Conservation (phyloP, 345 rosid genomes). For the Excoecaria agallocha region DNA sequence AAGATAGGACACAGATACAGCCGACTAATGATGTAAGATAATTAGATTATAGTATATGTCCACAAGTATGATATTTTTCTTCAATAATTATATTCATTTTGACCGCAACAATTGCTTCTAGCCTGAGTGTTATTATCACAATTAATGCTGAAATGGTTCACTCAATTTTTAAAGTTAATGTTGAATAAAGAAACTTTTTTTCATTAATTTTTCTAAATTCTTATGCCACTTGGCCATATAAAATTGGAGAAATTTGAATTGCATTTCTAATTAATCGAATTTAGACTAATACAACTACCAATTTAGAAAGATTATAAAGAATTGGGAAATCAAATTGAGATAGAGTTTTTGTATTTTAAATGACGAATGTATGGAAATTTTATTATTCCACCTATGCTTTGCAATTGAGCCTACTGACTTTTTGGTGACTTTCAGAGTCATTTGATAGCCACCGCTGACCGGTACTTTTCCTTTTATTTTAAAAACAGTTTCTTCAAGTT, state of each 20-base stretch:
- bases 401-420: conserved; percentile 10
- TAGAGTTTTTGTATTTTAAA: background rate
- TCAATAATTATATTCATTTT: background rate
- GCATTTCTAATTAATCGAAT: background rate
- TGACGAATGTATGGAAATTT: no score
- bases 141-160: background rate
- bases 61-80: background rate
- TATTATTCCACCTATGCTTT: no score
- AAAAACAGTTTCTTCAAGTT: no score
- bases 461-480: conserved; percentile 13
- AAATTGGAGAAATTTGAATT: background rate
- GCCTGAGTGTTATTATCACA: no score
- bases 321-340: background rate
- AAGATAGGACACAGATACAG: background rate
- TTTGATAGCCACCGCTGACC: conserved; percentile 13
- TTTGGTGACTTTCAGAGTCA: background rate
- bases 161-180: background rate
- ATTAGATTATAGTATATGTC: background rate
- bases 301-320: background rate
- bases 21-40: conserved; percentile 6
- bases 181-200: background rate
- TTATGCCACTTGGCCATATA: no score
- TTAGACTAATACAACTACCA: background rate
- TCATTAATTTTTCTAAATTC: no score
- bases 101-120: background rate